Evolutionary conservation across 2,329 filamentous ascomycete genomes (phyloP), one percentile per base, ranked within the genome.

Genomic region (Dothistroma pini): DNA sequence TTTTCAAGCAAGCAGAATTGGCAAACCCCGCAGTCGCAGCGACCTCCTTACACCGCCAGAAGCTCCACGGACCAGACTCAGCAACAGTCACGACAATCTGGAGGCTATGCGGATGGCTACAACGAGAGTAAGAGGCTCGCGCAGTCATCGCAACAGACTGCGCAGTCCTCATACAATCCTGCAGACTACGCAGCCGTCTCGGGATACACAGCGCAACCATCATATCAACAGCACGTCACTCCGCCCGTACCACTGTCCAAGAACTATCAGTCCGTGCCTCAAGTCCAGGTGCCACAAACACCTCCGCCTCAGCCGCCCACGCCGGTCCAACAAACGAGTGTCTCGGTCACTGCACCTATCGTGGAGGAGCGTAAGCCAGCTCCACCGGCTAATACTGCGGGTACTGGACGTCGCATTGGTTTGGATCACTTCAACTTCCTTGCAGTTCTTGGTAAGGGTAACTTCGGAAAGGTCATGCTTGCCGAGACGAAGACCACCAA

Each of bases 381-480:
- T 35, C 89, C 89, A n/a, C 80, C 86, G 52, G 89, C 89, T 22
- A 90, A 80, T 61, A 76, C 78, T 14, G 86, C 64, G 82, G 89
- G 90, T 47, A 91, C 88, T 60, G 90, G 90, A 34, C 85, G 89
- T 72, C 86, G 93, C 57, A 97, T 99, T 73, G 95, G 95, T 19
- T 81, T 99, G 51, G 96, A 99, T 74, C 93, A 99, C 78, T 99
- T 99, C 83, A 99, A 99, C 76, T 99, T 99, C 84, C 83, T 99
- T 67, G 93, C 96, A 66, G 95, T 99, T 57, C 85, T 99, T 66
- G 95, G 95, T 74, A 99, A 99, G 79, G 95, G 95, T 80, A 99
- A 99, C 79, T 99, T 99, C 74, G 95, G 95, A 76, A 99, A 99
- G 79, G 95, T 99, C 78, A 99, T 99, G 95, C 81, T 99, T 76